Evolutionary conservation across 2,329 filamentous ascomycete genomes (phyloP), one percentile per base, ranked within the genome.

Genomic region (Aureobasidium subglaciale): DNA sequence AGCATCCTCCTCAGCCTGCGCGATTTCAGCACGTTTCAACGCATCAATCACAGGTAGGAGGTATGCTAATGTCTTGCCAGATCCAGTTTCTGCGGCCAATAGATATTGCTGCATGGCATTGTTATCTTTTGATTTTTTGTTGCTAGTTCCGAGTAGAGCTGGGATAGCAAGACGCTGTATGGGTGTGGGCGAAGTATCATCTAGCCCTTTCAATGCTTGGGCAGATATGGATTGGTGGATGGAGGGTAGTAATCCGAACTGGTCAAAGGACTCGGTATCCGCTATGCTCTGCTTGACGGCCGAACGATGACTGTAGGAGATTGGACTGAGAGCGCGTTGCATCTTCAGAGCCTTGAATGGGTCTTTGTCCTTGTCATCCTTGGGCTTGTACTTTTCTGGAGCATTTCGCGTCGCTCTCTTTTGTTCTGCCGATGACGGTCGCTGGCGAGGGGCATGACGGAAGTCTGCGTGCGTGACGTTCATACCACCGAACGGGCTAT

Each of bases 21-120:
- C 71, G 2, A 80, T 76, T 55, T 82, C 78, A 15, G 83, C 84
- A 30, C 82, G 75, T 73, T 99, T 99, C 64, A 99, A 71, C 8
- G 88, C 87, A 71, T 99, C 84, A 52, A 99, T 77, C 15, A 86
- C 80, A 0, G 93, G 95, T 5, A 96, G 72, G 5, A 97, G 75
- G 67, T 99, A 99, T 8, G 93, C 90, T 59, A 99, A 76, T 1
- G 93, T 99, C 76, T 99, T 99, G 58, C 93, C 93, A 0, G 93
- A 97, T 11, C 93, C 93, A 0, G 93, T 99, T 75, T 99, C 93
- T 10, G 93, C 93, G 4, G 93, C 93, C 48, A 99, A 78, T 11
- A 99, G 78, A 66, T 89, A 96, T 52, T 84, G 78, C 54, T 83
- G 75, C 65, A 81, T 78, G 32, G 54, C 48, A 61, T 58, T 35